A percentile compares a stretch with the other conserved stretches of the same genome.
phyloP scores from a whole-genome alignment of 257 asterid species.

The Jacaranda copaia region DNA sequence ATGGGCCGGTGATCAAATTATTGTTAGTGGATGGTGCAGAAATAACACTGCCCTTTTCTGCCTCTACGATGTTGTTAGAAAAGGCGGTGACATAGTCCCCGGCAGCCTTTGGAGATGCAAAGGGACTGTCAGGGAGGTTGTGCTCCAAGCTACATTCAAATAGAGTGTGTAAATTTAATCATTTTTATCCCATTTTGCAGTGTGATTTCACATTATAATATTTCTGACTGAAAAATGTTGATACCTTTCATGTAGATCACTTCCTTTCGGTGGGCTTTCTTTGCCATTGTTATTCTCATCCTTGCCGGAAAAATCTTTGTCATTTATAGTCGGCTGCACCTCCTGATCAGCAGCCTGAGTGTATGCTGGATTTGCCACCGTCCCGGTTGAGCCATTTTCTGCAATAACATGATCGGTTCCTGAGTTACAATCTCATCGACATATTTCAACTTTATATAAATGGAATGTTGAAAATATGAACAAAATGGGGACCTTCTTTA shows the following conservation, averaged over 20 bases:
- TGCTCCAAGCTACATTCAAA: constrained; percentile 61
- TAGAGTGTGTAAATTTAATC: neutral
- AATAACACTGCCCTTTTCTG: constrained; percentile 39
- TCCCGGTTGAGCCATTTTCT: constrained; percentile 47
- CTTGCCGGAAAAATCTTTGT: constrained; percentile 36
- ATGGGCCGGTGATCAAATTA: constrained; percentile 51
- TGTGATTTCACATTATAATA: neutral
- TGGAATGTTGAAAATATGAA: neutral
- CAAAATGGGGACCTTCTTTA: constrained; percentile 45
- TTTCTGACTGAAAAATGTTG: neutral
- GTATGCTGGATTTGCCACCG: constrained; percentile 32
- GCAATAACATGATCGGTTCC: constrained; percentile 36
- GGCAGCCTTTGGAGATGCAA: constrained; percentile 67
- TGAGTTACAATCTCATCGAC: neutral
- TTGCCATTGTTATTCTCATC: constrained; percentile 44
- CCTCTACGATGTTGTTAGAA: constrained; percentile 37
- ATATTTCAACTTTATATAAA: neutral
- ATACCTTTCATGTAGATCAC: constrained; percentile 60
- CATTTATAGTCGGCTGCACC: constrained; percentile 10
- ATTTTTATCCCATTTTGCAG: neutral
- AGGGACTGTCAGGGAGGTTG: constrained; percentile 81
- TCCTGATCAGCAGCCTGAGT: constrained; percentile 17
- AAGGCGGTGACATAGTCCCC: constrained; percentile 46
- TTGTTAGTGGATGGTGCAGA: constrained; percentile 44
- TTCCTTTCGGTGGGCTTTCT: constrained; percentile 45